Percentiles rank a stretch among this genome's conserved stretches.
These are phyloP conservation scores for Globisporangium viniferum DNA, from an alignment of 352 stramenopile genomes.

Conservation along the genomic window DNA sequence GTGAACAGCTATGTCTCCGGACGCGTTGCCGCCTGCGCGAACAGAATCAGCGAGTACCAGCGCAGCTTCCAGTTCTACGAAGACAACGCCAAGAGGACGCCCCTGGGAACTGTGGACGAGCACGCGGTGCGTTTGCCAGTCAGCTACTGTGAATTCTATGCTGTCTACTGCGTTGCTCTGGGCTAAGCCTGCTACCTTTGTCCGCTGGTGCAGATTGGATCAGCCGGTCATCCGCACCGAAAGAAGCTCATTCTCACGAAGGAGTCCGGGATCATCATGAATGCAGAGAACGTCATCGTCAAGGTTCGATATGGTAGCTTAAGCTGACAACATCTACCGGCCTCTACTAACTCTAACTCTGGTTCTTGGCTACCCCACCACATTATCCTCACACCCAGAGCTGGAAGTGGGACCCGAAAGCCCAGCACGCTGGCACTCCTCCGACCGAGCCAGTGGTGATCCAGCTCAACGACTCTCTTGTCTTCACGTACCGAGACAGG, in stretches of 20 bases:
- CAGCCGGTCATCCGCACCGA: conserved; percentile 39
- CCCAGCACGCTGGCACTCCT: conserved; percentile 55
- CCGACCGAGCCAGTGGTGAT: conserved; percentile 60
- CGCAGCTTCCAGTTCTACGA: conserved; percentile 65
- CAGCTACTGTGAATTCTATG: no score
- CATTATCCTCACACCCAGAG: conserved; percentile 19
- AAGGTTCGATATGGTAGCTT: conserved; percentile 29
- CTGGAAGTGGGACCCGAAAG: conserved; percentile 69
- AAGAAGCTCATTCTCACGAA: conserved; percentile 70
- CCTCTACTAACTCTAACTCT: background rate
- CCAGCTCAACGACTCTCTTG: conserved; percentile 64
- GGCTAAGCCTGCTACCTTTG: background rate
- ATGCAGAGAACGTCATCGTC: conserved; percentile 44
- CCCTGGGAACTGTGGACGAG: conserved; percentile 64
- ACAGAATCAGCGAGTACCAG: conserved; percentile 69
- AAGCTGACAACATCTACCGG: background rate
- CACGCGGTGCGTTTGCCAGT: conserved; percentile 40
- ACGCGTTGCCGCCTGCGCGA: conserved; percentile 64
- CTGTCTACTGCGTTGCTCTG: no score
- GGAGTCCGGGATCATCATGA: conserved; percentile 55
- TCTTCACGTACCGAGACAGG: conserved; percentile 67
- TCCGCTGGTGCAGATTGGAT: conserved; percentile 38
- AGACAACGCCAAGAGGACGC: conserved; percentile 51
- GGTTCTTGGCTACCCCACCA: background rate
- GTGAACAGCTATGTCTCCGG: conserved; percentile 55